Conservation (phyloP, 2,329 filamentous ascomycete species). For the Neurospora sp. region DNA sequence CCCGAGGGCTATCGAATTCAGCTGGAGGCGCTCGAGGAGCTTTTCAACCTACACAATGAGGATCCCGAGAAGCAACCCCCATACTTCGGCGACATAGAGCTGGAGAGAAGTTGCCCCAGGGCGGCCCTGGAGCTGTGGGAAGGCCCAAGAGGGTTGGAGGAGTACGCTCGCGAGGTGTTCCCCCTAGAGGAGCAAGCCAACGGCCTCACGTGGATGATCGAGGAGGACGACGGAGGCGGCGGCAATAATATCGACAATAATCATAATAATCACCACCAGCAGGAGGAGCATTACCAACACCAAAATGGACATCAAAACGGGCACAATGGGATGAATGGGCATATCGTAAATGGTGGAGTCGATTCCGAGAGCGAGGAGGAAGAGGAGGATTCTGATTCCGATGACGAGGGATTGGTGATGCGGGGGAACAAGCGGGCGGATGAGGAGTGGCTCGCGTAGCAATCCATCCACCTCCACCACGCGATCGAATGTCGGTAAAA, state of each 20-base stretch:
- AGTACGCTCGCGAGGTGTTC: slow-evolving; percentile 91
- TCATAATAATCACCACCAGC: slow-evolving; percentile 16
- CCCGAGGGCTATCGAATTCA: slow-evolving; percentile 84
- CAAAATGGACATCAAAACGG: not conserved
- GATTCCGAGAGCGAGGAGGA: slow-evolving; percentile 26
- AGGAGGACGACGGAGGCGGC: slow-evolving; percentile 35
- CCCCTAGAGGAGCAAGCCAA: slow-evolving; percentile 91
- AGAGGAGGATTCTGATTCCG: slow-evolving; percentile 38
- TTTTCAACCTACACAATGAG: slow-evolving; percentile 42
- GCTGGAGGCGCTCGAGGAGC: slow-evolving; percentile 56
- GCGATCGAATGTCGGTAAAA: not conserved
- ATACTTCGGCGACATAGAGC: slow-evolving; percentile 48
- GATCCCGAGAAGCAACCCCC: slow-evolving; percentile 49
- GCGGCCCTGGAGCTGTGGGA: slow-evolving; percentile 82
- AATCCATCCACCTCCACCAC: not conserved
- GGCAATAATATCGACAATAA: slow-evolving; percentile 11
- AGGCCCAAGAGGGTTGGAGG: slow-evolving; percentile 79
- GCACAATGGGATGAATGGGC: slow-evolving; percentile 25
- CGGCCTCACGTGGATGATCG: slow-evolving; percentile 83
- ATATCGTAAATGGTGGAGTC: slow-evolving; percentile 9
- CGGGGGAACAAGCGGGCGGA: slow-evolving; percentile 45
- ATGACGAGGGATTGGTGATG: slow-evolving; percentile 50
- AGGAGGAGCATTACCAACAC: slow-evolving; percentile 6
- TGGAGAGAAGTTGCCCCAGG: slow-evolving; percentile 57
- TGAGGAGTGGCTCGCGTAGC: slow-evolving; percentile 48